phyloP scores from a whole-genome alignment of 148 eudicot species.

The Euryodendron excelsum region DNA sequence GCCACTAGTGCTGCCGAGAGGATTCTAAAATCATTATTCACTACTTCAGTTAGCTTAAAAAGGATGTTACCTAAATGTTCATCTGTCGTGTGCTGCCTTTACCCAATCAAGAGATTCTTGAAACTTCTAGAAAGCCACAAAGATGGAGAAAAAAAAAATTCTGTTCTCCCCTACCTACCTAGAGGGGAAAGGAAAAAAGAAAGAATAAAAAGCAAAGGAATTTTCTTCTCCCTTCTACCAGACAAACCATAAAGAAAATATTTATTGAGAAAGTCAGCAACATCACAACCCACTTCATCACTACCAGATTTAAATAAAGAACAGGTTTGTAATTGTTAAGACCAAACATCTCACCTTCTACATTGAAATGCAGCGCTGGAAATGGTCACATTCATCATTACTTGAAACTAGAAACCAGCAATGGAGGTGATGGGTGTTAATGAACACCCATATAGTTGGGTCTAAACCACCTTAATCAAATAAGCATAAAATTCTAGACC shows the following conservation, averaged over 20 bases:
- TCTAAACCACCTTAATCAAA: constrained; percentile 2
- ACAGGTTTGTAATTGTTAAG: not conserved
- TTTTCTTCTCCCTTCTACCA: constrained; percentile 4
- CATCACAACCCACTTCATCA: not conserved
- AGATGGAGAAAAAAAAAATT: not conserved
- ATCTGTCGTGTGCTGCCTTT: not conserved
- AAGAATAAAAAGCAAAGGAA: not conserved
- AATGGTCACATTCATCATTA: not conserved
- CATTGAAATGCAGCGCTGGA: not conserved
- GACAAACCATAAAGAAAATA: not conserved
- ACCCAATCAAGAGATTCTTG: not conserved
- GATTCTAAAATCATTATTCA: constrained; percentile 5
- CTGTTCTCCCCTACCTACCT: not conserved
- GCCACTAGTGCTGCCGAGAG: not conserved
- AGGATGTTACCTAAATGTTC: not conserved
- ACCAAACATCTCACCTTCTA: constrained; percentile 2
- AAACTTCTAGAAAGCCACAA: not conserved
- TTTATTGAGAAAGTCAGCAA: not conserved
- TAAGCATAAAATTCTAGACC: not conserved
- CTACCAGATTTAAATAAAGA: not conserved
- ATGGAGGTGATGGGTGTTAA: constrained; percentile 1
- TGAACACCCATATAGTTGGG: not conserved
- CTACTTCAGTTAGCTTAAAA: not conserved
- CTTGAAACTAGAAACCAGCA: not conserved
- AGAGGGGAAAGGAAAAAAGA: not conserved